phyloP scores from a whole-genome alignment of 352 stramenopile genomes.

The Phytophthora quininea region DNA sequence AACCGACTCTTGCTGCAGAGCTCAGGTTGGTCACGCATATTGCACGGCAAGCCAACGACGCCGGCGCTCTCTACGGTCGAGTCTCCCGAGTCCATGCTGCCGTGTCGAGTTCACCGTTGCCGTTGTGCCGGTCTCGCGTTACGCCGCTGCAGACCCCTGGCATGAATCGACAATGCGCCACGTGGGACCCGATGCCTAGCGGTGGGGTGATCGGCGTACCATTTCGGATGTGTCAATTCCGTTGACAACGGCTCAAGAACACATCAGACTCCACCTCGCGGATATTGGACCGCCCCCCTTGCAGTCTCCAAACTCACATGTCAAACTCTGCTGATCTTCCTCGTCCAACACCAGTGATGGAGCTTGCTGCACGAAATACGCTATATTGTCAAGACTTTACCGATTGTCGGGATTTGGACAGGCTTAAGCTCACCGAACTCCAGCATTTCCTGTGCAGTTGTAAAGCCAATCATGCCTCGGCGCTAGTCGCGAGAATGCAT shows the following conservation, averaged over 20 bases:
- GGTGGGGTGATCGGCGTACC: background rate
- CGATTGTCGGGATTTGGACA: too few relatives aligned
- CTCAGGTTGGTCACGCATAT: background rate
- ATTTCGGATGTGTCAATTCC: background rate
- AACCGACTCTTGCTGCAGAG: background rate
- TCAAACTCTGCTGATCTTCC: background rate
- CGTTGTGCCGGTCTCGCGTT: background rate
- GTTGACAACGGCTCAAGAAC: background rate
- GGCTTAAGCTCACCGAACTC: too few relatives aligned
- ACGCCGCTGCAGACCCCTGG: background rate
- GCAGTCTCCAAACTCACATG: background rate
- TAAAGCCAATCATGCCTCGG: too few relatives aligned
- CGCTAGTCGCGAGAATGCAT: background rate
- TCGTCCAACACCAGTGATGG: background rate
- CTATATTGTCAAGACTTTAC: background rate
- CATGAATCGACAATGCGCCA: slow-evolving; percentile 1
- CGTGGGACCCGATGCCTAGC: slow-evolving; percentile 1
- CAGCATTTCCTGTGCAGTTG: too few relatives aligned
- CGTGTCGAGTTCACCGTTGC: background rate
- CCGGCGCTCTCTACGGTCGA: background rate
- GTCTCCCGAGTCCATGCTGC: background rate
- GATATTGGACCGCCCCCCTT: background rate
- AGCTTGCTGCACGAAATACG: background rate
- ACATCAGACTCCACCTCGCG: background rate
- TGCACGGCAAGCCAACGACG: background rate